phyloP scores from a whole-genome alignment of 352 stramenopile genomes.

The Peronospora destructor region DNA sequence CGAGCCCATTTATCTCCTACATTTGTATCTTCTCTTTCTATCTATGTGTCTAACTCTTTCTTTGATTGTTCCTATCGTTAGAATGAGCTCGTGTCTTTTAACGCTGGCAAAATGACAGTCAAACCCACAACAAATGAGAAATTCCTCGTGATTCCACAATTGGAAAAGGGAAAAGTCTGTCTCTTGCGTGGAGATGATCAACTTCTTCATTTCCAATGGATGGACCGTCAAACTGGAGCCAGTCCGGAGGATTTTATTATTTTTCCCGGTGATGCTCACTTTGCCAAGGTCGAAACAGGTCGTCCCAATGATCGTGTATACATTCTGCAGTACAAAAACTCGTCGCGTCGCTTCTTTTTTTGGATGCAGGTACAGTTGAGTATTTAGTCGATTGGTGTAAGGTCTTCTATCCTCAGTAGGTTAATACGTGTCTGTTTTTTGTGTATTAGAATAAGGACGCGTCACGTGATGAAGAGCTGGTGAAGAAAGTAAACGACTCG shows the following conservation, averaged over 20 bases:
- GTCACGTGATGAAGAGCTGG: slow-evolving; percentile 79
- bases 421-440: background rate
- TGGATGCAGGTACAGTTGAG: slow-evolving; percentile 84
- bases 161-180: slow-evolving; percentile 87
- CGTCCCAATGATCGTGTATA: slow-evolving; percentile 82
- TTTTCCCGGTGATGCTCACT: slow-evolving; percentile 87
- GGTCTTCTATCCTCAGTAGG: too few relatives aligned
- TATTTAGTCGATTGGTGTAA: too few relatives aligned
- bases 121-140: slow-evolving; percentile 70
- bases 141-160: slow-evolving; percentile 83
- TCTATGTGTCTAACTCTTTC: background rate
- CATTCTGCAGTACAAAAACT: slow-evolving; percentile 91
- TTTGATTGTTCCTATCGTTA: slow-evolving; percentile 11
- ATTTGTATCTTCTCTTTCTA: background rate
- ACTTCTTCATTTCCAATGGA: slow-evolving; percentile 90
- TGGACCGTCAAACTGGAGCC: slow-evolving; percentile 79
- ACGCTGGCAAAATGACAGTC: slow-evolving; percentile 86
- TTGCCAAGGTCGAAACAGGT: slow-evolving; percentile 85
- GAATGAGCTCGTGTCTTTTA: slow-evolving; percentile 87
- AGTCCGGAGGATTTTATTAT: slow-evolving; percentile 90
- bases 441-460: slow-evolving; percentile 72
- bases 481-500: slow-evolving; percentile 84
- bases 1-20: background rate
- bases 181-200: slow-evolving; percentile 86
- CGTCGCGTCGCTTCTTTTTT: slow-evolving; percentile 89